Base-by-base conservation (phyloP, 2,329 filamentous ascomycete species). In the Xylariaceae sp. region DNA sequence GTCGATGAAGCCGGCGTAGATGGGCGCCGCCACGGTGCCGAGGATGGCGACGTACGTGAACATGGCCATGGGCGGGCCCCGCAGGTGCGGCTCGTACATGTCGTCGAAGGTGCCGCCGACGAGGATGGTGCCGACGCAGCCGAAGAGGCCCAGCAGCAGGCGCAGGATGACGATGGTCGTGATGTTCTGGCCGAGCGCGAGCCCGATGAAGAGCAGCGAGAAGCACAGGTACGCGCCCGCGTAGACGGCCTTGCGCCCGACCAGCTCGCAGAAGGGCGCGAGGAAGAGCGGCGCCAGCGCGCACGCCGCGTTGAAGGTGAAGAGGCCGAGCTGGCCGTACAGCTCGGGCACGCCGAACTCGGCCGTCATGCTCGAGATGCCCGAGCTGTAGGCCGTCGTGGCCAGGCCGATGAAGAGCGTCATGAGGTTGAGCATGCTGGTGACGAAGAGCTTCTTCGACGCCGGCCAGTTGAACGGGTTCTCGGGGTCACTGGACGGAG, bases 1-100 rank as follows among this genome's bases (percentile, higher is more conserved):
- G 48, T 71, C 66, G 47, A 72, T 70, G 56, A 70, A 71, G 27
- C 68, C 66, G 29, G 67, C 65, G 46, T 72, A 70, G 44, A 72
- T 70, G 24, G 68, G 68, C 3, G 68, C 68, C 5, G 58, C 64
- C 17, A 72, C 67, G 8, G 68, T 72, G 28, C 68, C 68, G 36
- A 69, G 58, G 35, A 69, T 69, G 40, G 66, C 65, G 26, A 70
- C 56, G 52, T 60, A 69, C 11, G 61, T 58, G 55, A 68, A 69
- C 34, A 59, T 57, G 9, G 65, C 63, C 63, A 69, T 67, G 19
- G 65, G 63, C 17, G 58, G 55, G 26, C 63, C 62, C 29, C 64
- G 62, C 37, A 65, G 53, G 26, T 63, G 57, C 1, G 63, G 63
- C 11, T 55, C 54, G 45, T 65, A 69, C 63, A 69, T 67, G 44